A percentile compares a stretch with the other conserved stretches of the same genome.
Evolutionary conservation across 352 stramenopile species (phyloP).

Genomic region (Phytophthora idaei): DNA sequence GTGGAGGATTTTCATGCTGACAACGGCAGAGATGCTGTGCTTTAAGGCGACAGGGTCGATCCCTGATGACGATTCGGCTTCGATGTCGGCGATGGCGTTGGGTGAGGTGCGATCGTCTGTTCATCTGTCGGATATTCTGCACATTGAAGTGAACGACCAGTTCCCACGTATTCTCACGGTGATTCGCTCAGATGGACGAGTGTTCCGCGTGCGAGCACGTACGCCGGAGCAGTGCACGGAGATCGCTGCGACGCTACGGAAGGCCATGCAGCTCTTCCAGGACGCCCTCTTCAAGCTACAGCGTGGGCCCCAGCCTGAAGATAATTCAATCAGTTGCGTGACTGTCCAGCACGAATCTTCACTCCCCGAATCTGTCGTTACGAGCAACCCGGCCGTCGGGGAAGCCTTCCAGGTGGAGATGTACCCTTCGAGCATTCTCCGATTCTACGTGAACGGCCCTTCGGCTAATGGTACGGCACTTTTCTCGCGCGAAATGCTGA

Average conservation of each 20-base stretch:
- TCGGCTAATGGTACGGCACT: slow-evolving; percentile 61
- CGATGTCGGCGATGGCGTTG: slow-evolving; percentile 48
- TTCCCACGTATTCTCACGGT: slow-evolving; percentile 74
- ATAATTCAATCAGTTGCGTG: slow-evolving; percentile 75
- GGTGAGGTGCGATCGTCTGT: slow-evolving; percentile 73
- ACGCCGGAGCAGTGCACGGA: slow-evolving; percentile 69
- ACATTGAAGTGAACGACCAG: slow-evolving; percentile 77
- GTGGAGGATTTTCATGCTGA: slow-evolving; percentile 79
- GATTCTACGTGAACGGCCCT: slow-evolving; percentile 72
- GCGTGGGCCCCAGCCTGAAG: slow-evolving; percentile 62
- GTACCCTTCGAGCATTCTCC: slow-evolving; percentile 74
- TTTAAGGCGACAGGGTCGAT: slow-evolving; percentile 65
- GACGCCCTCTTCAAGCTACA: slow-evolving; percentile 75
- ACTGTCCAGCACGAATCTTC: slow-evolving; percentile 78
- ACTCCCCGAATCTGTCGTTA: slow-evolving; percentile 60
- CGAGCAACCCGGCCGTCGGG: slow-evolving; percentile 51
- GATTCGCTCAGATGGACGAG: slow-evolving; percentile 73
- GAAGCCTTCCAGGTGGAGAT: slow-evolving; percentile 65
- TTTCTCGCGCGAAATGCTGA: slow-evolving; percentile 65
- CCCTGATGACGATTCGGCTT: slow-evolving; percentile 26
- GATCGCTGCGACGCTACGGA: slow-evolving; percentile 52
- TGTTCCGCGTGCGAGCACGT: slow-evolving; percentile 75
- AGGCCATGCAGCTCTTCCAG: slow-evolving; percentile 73
- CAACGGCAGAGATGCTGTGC: slow-evolving; percentile 74
- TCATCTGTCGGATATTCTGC: slow-evolving; percentile 79